Evolutionary conservation across 2,329 filamentous ascomycete genomes (phyloP).

Genomic region (Fusarium sp.): DNA sequence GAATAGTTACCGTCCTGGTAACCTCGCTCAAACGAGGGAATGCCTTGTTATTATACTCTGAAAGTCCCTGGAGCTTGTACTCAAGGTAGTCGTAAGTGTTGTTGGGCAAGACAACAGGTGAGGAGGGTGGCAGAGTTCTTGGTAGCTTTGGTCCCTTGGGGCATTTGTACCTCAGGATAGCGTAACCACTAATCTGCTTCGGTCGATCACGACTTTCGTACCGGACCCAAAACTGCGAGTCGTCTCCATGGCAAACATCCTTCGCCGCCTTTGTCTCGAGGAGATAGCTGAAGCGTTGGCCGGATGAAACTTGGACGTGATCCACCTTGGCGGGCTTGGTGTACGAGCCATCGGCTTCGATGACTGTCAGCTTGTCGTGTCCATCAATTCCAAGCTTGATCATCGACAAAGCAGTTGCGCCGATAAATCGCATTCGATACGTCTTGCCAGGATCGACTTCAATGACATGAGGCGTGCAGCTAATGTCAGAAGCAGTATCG

Average conservation of each 20-base stretch:
- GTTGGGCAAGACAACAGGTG: conserved; percentile 45
- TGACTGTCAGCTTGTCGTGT: conserved; percentile 1
- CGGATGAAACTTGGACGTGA: conserved; percentile 16
- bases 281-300: conserved; percentile 26
- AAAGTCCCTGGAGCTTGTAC: conserved; percentile 45
- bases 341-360: conserved; percentile 28
- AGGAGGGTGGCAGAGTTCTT: not conserved
- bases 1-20: conserved; percentile 58
- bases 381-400: conserved; percentile 19
- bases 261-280: not conserved
- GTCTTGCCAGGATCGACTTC: conserved; percentile 8
- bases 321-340: conserved; percentile 4
- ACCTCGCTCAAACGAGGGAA: conserved; percentile 56
- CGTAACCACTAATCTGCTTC: conserved; percentile 13
- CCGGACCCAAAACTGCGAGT: conserved; percentile 19
- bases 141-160: not conserved
- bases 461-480: conserved; percentile 22
- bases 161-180: conserved; percentile 14
- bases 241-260: not conserved
- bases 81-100: conserved; percentile 53
- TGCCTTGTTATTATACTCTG: not conserved
- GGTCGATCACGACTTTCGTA: conserved; percentile 29
- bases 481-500: conserved; percentile 2
- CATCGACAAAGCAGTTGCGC: conserved; percentile 15
- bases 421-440: conserved; percentile 18